Percentiles rank a stretch among this genome's conserved stretches.
phyloP scores from a whole-genome alignment of 495 filamentous ascomycete genomes.

The Beverwykella pulmonaria region DNA sequence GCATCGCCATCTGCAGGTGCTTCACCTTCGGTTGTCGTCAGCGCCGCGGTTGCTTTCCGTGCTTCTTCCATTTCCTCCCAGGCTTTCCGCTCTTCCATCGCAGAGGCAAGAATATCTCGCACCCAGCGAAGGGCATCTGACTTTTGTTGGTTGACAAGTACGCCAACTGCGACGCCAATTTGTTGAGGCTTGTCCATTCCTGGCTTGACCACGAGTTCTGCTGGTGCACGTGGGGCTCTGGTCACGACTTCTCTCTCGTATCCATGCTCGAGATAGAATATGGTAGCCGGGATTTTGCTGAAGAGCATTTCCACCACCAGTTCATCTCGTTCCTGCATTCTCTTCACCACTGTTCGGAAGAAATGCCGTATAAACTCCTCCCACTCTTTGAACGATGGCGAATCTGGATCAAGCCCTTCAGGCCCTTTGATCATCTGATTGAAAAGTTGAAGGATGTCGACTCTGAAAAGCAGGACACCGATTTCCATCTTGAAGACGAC shows the following conservation, averaged over 20 bases:
- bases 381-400: slow-evolving; percentile 79
- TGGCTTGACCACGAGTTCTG: slow-evolving; percentile 79
- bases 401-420: slow-evolving; percentile 67
- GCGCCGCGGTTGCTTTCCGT: slow-evolving; percentile 38
- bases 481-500: slow-evolving; percentile 93
- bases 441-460: slow-evolving; percentile 87
- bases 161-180: slow-evolving; percentile 75
- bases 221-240: slow-evolving; percentile 61
- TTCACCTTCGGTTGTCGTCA: slow-evolving; percentile 45
- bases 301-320: slow-evolving; percentile 89
- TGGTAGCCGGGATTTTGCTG: slow-evolving; percentile 82
- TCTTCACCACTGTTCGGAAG: slow-evolving; percentile 65
- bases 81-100: slow-evolving; percentile 70
- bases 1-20: slow-evolving; percentile 43
- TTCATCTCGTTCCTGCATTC: slow-evolving; percentile 79
- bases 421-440: slow-evolving; percentile 93
- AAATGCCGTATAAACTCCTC: slow-evolving; percentile 80
- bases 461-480: slow-evolving; percentile 80
- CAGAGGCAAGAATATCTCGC: slow-evolving; percentile 65
- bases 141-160: slow-evolving; percentile 75
- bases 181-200: slow-evolving; percentile 67
- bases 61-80: slow-evolving; percentile 77
- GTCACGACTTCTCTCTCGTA: slow-evolving; percentile 76
- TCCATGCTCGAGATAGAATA: slow-evolving; percentile 86
- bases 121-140: slow-evolving; percentile 79